Conservation (phyloP, 2,329 filamentous ascomycete species). For the Beauveria sp. region DNA sequence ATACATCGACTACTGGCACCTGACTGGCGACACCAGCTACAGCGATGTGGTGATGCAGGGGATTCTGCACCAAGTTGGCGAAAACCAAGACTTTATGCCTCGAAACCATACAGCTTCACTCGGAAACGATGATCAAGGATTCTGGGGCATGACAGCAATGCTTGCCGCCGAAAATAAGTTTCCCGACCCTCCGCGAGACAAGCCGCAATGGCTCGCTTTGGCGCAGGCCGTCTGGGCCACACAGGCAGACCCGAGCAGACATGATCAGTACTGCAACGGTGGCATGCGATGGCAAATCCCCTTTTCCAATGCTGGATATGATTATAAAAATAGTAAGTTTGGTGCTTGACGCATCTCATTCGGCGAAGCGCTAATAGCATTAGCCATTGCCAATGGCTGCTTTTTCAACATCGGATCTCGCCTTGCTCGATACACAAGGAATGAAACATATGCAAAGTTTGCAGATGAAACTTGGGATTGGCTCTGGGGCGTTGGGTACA, state of each 20-base stretch:
- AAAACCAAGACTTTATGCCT: constrained; percentile 51
- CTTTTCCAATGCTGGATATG: constrained; percentile 64
- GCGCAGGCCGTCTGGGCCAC: constrained; percentile 65
- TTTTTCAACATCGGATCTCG: constrained; percentile 62
- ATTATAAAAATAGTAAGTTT: constrained; percentile 59
- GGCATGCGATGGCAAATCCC: constrained; percentile 75
- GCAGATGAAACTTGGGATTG: constrained; percentile 58
- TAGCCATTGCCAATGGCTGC: constrained; percentile 53
- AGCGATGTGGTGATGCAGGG: constrained; percentile 51
- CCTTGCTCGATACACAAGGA: constrained; percentile 62
- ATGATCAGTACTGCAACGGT: constrained; percentile 56
- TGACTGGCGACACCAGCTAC: constrained; percentile 56
- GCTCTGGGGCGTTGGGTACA: constrained; percentile 45
- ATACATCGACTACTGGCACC: constrained; percentile 62
- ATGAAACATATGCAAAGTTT: constrained; percentile 55
- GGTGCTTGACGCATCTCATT: not conserved
- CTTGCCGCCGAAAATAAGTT: constrained; percentile 58
- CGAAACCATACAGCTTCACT: constrained; percentile 49
- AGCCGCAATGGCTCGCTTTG: constrained; percentile 56
- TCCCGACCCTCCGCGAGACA: constrained; percentile 44
- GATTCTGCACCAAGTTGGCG: constrained; percentile 52
- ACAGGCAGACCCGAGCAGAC: constrained; percentile 52
- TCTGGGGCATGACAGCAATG: constrained; percentile 63
- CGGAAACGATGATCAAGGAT: constrained; percentile 65
- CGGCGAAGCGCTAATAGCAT: not conserved